Evolutionary conservation across 2,329 filamentous ascomycete species (phyloP).

Genomic region (Aspergillus sp.): DNA sequence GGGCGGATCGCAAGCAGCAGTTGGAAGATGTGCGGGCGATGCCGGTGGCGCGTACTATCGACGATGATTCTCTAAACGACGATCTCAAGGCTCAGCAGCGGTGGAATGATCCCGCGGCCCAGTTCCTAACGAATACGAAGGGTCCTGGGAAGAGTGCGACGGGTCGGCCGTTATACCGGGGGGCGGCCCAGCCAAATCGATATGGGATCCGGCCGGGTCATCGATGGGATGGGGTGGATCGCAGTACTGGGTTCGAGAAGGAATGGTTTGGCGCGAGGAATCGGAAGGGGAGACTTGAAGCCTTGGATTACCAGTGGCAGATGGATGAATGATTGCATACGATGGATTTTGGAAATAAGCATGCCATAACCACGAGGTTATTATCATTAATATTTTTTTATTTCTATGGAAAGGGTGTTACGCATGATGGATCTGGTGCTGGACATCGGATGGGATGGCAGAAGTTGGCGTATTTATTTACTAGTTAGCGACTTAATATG

Average conservation of each 20-base stretch:
- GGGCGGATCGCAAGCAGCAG: constrained; percentile 62
- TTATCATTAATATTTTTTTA: neutral
- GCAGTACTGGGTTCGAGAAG: constrained; percentile 88
- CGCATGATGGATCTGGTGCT: neutral
- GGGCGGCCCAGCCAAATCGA: constrained; percentile 80
- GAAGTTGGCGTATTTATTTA: neutral
- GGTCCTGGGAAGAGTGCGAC: constrained; percentile 45
- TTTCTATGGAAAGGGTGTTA: neutral
- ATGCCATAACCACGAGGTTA: neutral
- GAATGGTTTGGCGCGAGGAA: constrained; percentile 91
- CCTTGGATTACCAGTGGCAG: constrained; percentile 89
- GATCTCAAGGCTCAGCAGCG: constrained; percentile 73
- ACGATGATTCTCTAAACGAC: constrained; percentile 82
- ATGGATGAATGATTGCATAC: constrained; percentile 70
- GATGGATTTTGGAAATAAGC: neutral
- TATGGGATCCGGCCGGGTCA: constrained; percentile 92
- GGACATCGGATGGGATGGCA: neutral
- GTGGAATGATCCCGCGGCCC: constrained; percentile 93
- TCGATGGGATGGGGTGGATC: constrained; percentile 95
- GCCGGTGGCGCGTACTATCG: constrained; percentile 73
- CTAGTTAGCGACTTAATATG: neutral
- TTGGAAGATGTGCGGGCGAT: constrained; percentile 81
- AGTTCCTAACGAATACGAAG: constrained; percentile 64
- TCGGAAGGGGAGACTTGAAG: constrained; percentile 70
- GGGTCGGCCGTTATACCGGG: constrained; percentile 71